These are phyloP conservation scores for Scheffersomyces illinoinensis DNA, from an alignment of 1,139 yeast genomes.

Conservation along the genomic window DNA sequence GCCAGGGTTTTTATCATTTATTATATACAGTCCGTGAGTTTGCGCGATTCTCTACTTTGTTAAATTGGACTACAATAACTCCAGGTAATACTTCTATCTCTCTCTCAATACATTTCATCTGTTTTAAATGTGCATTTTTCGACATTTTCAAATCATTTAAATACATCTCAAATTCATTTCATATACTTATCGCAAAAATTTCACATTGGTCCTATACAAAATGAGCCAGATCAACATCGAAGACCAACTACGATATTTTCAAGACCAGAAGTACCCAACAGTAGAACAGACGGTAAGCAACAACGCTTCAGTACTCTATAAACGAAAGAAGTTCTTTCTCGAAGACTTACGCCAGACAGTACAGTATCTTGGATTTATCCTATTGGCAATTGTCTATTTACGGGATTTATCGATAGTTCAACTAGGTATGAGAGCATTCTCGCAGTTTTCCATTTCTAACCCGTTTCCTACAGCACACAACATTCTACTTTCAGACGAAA, in stretches of 20 bases:
- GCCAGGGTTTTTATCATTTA: too few relatives aligned
- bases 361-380: constrained; percentile 29
- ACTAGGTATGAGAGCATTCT: constrained; percentile 25
- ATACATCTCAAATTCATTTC: background rate
- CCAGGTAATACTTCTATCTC: too few relatives aligned
- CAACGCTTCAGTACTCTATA: constrained; percentile 38
- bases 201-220: background rate
- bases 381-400: constrained; percentile 34
- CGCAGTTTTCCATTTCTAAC: constrained; percentile 32
- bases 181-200: too few relatives aligned
- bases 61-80: too few relatives aligned
- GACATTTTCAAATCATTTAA: background rate
- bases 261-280: constrained; percentile 34
- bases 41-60: too few relatives aligned
- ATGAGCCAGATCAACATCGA: constrained; percentile 15
- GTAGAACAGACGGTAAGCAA: constrained; percentile 37
- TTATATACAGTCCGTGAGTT: too few relatives aligned
- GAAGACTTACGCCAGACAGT: constrained; percentile 33
- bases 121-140: background rate
- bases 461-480: constrained; percentile 22
- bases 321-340: constrained; percentile 41
- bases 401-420: constrained; percentile 36
- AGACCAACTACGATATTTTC: constrained; percentile 28
- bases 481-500: constrained; percentile 23
- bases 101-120: too few relatives aligned